phyloP scores from a whole-genome alignment of 1,284 basidiomycete species.

The Chalciporus sp. region DNA sequence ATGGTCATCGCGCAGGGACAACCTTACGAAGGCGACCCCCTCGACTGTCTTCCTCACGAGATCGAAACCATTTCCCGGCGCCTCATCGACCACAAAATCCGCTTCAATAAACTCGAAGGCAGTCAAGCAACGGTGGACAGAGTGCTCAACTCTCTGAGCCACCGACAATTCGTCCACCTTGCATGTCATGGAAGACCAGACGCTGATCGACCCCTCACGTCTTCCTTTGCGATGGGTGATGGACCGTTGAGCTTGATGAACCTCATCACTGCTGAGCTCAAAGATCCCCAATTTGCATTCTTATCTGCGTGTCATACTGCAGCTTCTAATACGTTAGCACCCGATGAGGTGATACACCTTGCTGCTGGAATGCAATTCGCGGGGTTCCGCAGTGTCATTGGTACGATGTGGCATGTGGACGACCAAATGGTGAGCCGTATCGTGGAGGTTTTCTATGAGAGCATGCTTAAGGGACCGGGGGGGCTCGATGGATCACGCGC shows the following conservation, averaged over 20 bases:
- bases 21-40: too few relatives aligned
- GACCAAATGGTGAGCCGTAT: neutral
- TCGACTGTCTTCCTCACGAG: too few relatives aligned
- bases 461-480: slow-evolving; percentile 2
- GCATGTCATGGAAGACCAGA: slow-evolving; percentile 22
- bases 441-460: slow-evolving; percentile 4
- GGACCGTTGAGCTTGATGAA: slow-evolving; percentile 24
- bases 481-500: neutral
- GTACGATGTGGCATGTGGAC: slow-evolving; percentile 6
- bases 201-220: slow-evolving; percentile 19
- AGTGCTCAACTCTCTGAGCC: neutral
- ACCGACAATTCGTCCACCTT: slow-evolving; percentile 21
- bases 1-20: too few relatives aligned
- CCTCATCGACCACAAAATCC: neutral
- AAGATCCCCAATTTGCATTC: slow-evolving; percentile 36
- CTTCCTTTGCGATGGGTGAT: slow-evolving; percentile 25
- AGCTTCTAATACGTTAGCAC: slow-evolving; percentile 12
- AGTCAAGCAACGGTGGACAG: neutral
- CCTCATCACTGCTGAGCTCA: slow-evolving; percentile 23
- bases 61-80: too few relatives aligned
- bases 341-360: slow-evolving; percentile 34
- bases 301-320: slow-evolving; percentile 37
- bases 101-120: neutral
- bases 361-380: slow-evolving; percentile 2
- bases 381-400: slow-evolving; percentile 10